Conservation (phyloP, 768 basidiomycete species). For the Baorangia bicolor region DNA sequence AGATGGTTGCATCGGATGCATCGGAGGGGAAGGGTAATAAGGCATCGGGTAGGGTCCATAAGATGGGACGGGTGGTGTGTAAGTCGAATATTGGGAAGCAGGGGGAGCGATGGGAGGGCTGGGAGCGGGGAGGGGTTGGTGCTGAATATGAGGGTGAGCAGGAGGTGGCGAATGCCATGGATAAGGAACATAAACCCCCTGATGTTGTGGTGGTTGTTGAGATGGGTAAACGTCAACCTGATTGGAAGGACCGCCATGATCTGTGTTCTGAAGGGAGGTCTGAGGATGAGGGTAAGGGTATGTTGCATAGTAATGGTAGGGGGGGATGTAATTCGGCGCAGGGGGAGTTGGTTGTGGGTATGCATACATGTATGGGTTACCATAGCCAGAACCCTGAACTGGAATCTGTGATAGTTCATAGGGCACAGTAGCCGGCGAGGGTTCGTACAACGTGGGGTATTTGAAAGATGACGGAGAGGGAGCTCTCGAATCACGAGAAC, state of each 20-base stretch:
- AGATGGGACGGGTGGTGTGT: conserved; percentile 32
- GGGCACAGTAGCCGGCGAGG: conserved; percentile 33
- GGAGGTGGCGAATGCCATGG: conserved; percentile 36
- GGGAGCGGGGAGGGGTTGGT: conserved; percentile 34
- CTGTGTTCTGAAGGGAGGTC: conserved; percentile 38
- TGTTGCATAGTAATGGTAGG: conserved; percentile 43
- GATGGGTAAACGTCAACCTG: conserved; percentile 34
- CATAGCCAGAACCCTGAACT: conserved; percentile 31
- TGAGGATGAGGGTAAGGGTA: conserved; percentile 55
- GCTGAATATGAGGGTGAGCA: conserved; percentile 43
- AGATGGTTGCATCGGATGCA: too few relatives aligned
- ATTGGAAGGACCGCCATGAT: conserved; percentile 29
- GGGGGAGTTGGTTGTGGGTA: conserved; percentile 41
- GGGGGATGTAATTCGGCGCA: conserved; percentile 39
- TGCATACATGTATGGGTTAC: conserved; percentile 37
- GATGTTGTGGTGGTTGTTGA: conserved; percentile 33
- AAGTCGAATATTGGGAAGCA: conserved; percentile 32
- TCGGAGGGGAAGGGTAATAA: conserved; percentile 31
- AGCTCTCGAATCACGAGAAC: conserved; percentile 71
- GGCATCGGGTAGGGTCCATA: conserved; percentile 38
- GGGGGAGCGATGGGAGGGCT: conserved; percentile 32
- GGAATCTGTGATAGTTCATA: conserved; percentile 34
- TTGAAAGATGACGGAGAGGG: conserved; percentile 71
- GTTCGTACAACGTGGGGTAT: conserved; percentile 73
- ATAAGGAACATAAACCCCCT: conserved; percentile 32